Evolutionary conservation across 2,329 filamentous ascomycete species (phyloP), one percentile per base, ranked within the genome.

Genomic region (Hymenoscyphus infarciens): DNA sequence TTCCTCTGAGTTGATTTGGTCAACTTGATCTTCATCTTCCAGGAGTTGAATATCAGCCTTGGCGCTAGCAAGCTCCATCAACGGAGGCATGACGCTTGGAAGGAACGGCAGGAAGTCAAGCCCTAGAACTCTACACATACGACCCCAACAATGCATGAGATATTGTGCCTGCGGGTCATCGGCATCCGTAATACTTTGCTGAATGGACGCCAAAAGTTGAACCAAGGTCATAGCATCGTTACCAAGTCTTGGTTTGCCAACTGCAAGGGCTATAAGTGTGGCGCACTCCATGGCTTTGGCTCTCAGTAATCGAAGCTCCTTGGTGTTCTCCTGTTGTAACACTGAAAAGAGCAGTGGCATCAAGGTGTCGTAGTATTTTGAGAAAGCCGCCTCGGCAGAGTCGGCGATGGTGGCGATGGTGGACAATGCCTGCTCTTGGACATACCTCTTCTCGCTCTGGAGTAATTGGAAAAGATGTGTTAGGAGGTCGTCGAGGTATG

Each of bases 201-300:
- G 95, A 62, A 98, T 96, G 66, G 85, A 87, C 59, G 90, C 93
- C 59, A 99, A 83, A 25, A 97, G 83, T 71, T 96, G 88, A 22
- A 98, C 94, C 49, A 99, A 82, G 52, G 87, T 89, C 78, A 95
- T 83, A 3, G 94, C 93, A 77, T 99, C 94, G 67, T 85, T 83
- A 10, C 91, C 93, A 76, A 99, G 92, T 66, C 91, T 90, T 70
- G 96, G 91, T 76, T 96, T 95, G 59, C 95, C 95, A 64, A 99
- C 95, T 33, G 95, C 95, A 60, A 99, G 81, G 35, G 95, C 92
- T 72, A 99, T 99, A 53, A 99, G 81, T 7, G 95, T 99, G 19
- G 95, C 94, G 74, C 95, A 99, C 77, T 99, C 95, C 95, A 99
- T 99, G 2, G 95, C 95, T 81, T 99, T 99, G 57, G 95, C 95